Conservation (phyloP, 305 asterid species). For the Fraxinus floribunda region DNA sequence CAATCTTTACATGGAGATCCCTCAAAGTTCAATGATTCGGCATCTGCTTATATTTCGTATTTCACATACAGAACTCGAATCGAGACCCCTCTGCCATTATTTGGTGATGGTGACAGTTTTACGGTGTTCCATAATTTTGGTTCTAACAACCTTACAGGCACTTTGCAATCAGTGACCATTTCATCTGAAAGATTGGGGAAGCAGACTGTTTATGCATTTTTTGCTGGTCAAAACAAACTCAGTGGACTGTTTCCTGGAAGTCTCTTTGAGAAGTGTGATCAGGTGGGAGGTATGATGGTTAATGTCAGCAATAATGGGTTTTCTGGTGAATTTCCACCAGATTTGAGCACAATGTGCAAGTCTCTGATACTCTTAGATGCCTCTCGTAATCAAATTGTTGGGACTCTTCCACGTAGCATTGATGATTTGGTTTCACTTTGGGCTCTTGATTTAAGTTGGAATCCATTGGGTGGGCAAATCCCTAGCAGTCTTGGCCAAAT, state of each 20-base stretch:
- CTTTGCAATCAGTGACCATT: slow-evolving; percentile 50
- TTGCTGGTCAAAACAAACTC: slow-evolving; percentile 66
- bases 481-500: slow-evolving; percentile 68
- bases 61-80: slow-evolving; percentile 45
- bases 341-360: slow-evolving; percentile 50
- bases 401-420: slow-evolving; percentile 49
- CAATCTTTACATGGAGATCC: slow-evolving; percentile 24
- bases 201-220: slow-evolving; percentile 59
- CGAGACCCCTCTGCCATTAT: slow-evolving; percentile 38
- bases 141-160: slow-evolving; percentile 61
- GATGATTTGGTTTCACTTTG: slow-evolving; percentile 55
- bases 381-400: slow-evolving; percentile 58
- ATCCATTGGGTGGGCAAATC: slow-evolving; percentile 58
- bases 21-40: slow-evolving; percentile 38
- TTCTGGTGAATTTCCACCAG: slow-evolving; percentile 56
- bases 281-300: slow-evolving; percentile 48
- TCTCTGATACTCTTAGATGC: slow-evolving; percentile 59
- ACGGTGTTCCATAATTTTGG: slow-evolving; percentile 68
- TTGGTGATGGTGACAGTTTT: slow-evolving; percentile 38
- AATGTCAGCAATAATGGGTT: slow-evolving; percentile 57
- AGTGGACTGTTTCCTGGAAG: slow-evolving; percentile 55
- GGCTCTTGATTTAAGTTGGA: slow-evolving; percentile 71
- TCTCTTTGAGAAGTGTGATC: slow-evolving; percentile 58
- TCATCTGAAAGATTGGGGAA: slow-evolving; percentile 47
- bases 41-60: slow-evolving; percentile 48